These are phyloP conservation scores for Bolboschoenoplectus hybrid DNA, from an alignment of 202 grass and related monocot genomes.

Conservation along the genomic window DNA sequence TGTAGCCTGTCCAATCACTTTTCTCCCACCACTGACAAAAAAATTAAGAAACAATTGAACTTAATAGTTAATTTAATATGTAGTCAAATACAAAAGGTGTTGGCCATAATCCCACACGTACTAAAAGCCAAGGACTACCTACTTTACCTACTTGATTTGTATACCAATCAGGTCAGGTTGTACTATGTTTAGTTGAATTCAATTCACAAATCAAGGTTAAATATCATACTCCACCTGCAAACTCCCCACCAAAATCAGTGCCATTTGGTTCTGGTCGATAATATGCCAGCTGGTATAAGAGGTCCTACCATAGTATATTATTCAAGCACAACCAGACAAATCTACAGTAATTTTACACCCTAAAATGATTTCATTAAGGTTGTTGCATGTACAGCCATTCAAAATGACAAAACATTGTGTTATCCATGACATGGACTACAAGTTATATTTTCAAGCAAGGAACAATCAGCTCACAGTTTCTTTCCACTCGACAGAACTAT, in stretches of 20 bases:
- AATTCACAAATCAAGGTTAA: background rate
- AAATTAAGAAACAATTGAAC: slow-evolving; percentile 29
- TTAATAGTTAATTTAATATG: slow-evolving; percentile 30
- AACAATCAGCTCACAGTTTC: slow-evolving; percentile 66
- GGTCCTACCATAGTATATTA: background rate
- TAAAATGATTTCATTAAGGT: slow-evolving; percentile 6
- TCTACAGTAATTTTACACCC: background rate
- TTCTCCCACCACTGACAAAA: slow-evolving; percentile 96
- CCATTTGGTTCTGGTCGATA: background rate
- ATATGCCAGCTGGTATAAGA: background rate
- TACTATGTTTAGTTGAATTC: background rate
- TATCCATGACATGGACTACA: slow-evolving; percentile 22
- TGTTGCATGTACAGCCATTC: slow-evolving; percentile 1
- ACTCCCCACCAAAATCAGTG: background rate
- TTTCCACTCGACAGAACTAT: slow-evolving; percentile 80
- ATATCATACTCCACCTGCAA: background rate
- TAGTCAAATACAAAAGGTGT: background rate
- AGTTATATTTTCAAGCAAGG: slow-evolving; percentile 9
- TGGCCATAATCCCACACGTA: background rate
- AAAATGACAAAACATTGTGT: slow-evolving; percentile 9
- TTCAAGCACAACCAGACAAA: slow-evolving; percentile 1
- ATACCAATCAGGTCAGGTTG: slow-evolving; percentile 20
- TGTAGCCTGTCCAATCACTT: slow-evolving; percentile 98
- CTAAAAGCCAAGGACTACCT: slow-evolving; percentile 9
- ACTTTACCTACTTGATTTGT: slow-evolving; percentile 24